A percentile compares a stretch with the other conserved stretches of the same genome.
phyloP scores from a whole-genome alignment of 2,329 filamentous ascomycete genomes.

The Penicillium sp. region DNA sequence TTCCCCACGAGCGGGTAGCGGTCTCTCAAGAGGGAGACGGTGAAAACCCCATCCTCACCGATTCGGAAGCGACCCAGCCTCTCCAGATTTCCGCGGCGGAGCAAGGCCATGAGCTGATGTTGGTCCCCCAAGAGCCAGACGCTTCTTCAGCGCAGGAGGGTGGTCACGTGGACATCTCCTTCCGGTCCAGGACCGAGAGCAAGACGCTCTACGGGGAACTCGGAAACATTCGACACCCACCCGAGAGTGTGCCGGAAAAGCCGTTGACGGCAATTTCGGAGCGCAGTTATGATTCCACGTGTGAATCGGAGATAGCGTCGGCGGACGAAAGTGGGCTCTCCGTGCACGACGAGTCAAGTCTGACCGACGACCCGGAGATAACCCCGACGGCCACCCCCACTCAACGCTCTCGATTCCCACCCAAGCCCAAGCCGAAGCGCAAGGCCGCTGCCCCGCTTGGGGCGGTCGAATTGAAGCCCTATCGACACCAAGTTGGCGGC shows the following conservation, averaged over 20 bases:
- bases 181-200: slow-evolving; percentile 55
- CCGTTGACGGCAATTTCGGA: slow-evolving; percentile 34
- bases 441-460: slow-evolving; percentile 57
- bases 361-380: slow-evolving; percentile 49
- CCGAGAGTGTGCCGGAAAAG: slow-evolving; percentile 36
- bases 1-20: slow-evolving; percentile 52
- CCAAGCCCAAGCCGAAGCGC: slow-evolving; percentile 27
- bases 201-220: slow-evolving; percentile 57
- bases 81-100: slow-evolving; percentile 23
- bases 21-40: slow-evolving; percentile 26
- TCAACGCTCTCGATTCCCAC: slow-evolving; percentile 21
- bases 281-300: slow-evolving; percentile 34
- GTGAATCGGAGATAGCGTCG: slow-evolving; percentile 41
- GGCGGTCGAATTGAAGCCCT: slow-evolving; percentile 92
- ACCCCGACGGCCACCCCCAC: slow-evolving; percentile 45
- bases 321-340: slow-evolving; percentile 41
- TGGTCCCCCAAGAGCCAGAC: slow-evolving; percentile 25
- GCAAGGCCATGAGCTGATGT: slow-evolving; percentile 22
- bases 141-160: slow-evolving; percentile 24
- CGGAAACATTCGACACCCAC: slow-evolving; percentile 34
- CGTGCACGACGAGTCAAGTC: slow-evolving; percentile 47
- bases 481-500: slow-evolving; percentile 93
- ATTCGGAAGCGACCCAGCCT: slow-evolving; percentile 17
- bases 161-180: slow-evolving; percentile 57
- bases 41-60: slow-evolving; percentile 17